Evolutionary conservation across 495 filamentous ascomycete genomes (phyloP), one percentile per base, ranked within the genome.

Genomic region (Penicillium tannophilum): DNA sequence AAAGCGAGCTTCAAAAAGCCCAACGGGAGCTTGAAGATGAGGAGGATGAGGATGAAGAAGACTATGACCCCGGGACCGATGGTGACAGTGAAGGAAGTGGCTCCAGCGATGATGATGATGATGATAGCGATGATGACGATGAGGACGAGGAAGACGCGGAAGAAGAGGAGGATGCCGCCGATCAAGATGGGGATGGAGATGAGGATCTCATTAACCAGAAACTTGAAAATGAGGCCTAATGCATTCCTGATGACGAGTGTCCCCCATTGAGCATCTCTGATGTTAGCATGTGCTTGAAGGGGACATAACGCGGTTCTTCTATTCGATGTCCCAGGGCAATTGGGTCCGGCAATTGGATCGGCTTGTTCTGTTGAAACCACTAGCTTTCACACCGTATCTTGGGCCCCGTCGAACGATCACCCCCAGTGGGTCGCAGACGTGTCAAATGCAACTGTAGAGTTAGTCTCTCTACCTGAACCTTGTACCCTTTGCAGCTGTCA

Each of bases 21-120:
- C 84, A 87, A 77, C 84, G 80, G 66, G 82, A 82, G 81, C 82
- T 76, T 62, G 83, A 86, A 67, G 76, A 82, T 52, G 67, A 79
- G 61, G 85, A 90, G 67, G 92, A 96, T 56, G 91, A 95, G 64
- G 85, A 91, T 24, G 92, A 93, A 63, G 93, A 96, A 70, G 93
- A 96, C 61, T 94, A 93, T 71, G 87, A 93, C 65, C 91, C 90
- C 4, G 91, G 88, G 2, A 89, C 85, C 60, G 90, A 88, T 0
- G 87, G 78, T 4, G 87, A 90, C 7, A 91, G 86, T 59, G 90
- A 90, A 23, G 89, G 88, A 5, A 84, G 79, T 33, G 90, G 85
- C 30, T 77, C 73, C 3, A 83, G 77, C 52, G 77, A 76, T 56
- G 81, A 79, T n/a, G 79, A 82, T 1, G 82, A 82, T 7, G 76